phyloP scores from a whole-genome alignment of 176 grass and related monocot species.

The Guadua angustifolia region DNA sequence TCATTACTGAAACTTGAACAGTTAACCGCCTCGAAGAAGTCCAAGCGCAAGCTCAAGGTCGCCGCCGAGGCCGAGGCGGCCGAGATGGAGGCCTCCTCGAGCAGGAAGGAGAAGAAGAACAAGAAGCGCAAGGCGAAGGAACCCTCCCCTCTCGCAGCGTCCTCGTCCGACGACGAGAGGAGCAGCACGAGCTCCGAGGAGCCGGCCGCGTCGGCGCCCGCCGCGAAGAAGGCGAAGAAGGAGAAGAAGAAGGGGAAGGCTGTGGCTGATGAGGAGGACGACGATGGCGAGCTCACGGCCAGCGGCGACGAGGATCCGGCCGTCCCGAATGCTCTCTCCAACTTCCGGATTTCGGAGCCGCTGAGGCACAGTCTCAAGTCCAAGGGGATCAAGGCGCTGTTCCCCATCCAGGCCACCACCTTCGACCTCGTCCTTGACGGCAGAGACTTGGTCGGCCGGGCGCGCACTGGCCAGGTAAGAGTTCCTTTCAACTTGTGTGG shows the following conservation, averaged over 20 bases:
- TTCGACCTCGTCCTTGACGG: slow-evolving; percentile 88
- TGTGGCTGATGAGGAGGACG: slow-evolving; percentile 25
- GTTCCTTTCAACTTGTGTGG: neutral
- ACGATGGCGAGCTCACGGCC: slow-evolving; percentile 62
- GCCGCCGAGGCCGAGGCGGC: slow-evolving; percentile 36
- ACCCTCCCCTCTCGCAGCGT: neutral
- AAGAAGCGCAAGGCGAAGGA: slow-evolving; percentile 73
- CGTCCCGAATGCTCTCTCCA: slow-evolving; percentile 72
- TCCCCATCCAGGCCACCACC: slow-evolving; percentile 95
- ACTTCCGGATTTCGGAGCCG: slow-evolving; percentile 80
- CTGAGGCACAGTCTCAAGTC: slow-evolving; percentile 69
- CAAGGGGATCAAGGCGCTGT: slow-evolving; percentile 82
- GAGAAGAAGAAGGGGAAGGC: slow-evolving; percentile 52
- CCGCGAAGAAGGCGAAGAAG: slow-evolving; percentile 63
- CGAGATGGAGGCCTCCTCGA: neutral
- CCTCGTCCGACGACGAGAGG: slow-evolving; percentile 52
- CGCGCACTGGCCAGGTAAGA: slow-evolving; percentile 89
- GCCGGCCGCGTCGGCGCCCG: neutral
- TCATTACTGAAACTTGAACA: no score
- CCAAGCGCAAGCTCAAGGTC: slow-evolving; percentile 67
- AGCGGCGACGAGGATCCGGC: slow-evolving; percentile 64
- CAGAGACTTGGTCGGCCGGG: slow-evolving; percentile 82
- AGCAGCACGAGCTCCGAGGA: slow-evolving; percentile 67
- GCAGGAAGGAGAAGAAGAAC: slow-evolving; percentile 60
- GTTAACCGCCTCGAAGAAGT: slow-evolving; percentile 64